phyloP scores from a whole-genome alignment of 768 basidiomycete genomes.

The Boletellus ananiceps region DNA sequence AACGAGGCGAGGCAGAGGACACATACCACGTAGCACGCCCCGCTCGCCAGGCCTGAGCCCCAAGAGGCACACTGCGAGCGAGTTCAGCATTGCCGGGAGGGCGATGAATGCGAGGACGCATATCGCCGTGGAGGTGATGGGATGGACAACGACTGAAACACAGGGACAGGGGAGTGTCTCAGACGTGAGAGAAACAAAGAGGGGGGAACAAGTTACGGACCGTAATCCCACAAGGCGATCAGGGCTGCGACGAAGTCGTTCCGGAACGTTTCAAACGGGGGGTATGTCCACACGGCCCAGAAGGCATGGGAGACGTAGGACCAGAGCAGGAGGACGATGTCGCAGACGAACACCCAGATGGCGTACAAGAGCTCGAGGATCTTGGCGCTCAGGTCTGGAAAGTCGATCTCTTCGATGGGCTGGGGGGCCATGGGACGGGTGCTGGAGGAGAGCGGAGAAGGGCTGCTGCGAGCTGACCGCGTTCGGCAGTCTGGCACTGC shows the following conservation, averaged over 20 bases:
- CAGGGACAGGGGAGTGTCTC: background rate
- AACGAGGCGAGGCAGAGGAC: background rate
- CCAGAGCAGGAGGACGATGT: conserved; percentile 7
- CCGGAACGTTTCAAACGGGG: conserved; percentile 22
- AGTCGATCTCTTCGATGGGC: conserved; percentile 17
- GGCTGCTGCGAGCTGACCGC: no score
- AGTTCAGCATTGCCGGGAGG: conserved; percentile 1
- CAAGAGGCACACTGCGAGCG: background rate
- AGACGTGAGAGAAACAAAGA: background rate
- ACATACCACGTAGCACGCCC: conserved; percentile 11
- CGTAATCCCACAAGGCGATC: conserved; percentile 8
- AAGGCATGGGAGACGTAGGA: conserved; percentile 6
- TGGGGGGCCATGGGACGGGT: conserved; percentile 11
- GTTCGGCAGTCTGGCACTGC: no score
- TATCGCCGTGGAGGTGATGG: conserved; percentile 7
- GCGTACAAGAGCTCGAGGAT: conserved; percentile 13
- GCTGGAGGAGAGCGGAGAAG: background rate
- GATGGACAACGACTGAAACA: conserved; percentile 9
- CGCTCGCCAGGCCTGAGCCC: background rate
- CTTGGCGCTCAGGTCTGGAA: conserved; percentile 11
- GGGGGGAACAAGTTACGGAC: conserved; percentile 4
- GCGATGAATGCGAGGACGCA: conserved; percentile 10
- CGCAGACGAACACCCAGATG: conserved; percentile 4
- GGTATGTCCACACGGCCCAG: conserved; percentile 15
- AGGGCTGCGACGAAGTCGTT: conserved; percentile 10